phyloP scores from a whole-genome alignment of 2,329 filamentous ascomycete genomes.

The Aspergillus sp. region DNA sequence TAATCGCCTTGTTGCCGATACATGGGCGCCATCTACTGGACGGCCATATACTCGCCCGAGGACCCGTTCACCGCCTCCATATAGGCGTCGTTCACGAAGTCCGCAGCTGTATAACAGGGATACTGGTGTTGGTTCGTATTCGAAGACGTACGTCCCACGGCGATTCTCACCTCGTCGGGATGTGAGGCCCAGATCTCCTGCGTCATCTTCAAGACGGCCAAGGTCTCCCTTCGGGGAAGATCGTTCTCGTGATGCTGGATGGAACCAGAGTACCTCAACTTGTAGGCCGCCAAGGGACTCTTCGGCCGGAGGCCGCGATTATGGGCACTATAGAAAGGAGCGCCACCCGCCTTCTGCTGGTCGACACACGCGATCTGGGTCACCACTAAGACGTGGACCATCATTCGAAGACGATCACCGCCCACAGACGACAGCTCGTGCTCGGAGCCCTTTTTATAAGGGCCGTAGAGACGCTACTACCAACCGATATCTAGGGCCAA shows the following conservation, averaged over 20 bases:
- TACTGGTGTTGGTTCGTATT: slow-evolving; percentile 29
- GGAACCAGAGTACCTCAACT: slow-evolving; percentile 33
- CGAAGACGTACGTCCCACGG: slow-evolving; percentile 38
- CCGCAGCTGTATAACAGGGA: slow-evolving; percentile 40
- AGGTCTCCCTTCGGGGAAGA: slow-evolving; percentile 38
- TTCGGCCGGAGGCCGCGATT: slow-evolving; percentile 35
- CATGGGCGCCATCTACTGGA: slow-evolving; percentile 40
- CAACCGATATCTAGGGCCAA: slow-evolving; percentile 48
- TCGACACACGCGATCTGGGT: slow-evolving; percentile 37
- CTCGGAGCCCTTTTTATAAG: slow-evolving; percentile 55
- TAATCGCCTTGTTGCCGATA: slow-evolving; percentile 38
- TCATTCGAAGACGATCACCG: slow-evolving; percentile 33
- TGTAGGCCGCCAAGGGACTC: slow-evolving; percentile 37
- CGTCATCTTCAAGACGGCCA: slow-evolving; percentile 36
- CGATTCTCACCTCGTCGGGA: slow-evolving; percentile 43
- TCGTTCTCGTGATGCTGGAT: slow-evolving; percentile 30
- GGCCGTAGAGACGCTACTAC: slow-evolving; percentile 49
- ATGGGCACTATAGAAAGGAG: slow-evolving; percentile 35
- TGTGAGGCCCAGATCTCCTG: slow-evolving; percentile 39
- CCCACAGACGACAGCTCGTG: slow-evolving; percentile 45
- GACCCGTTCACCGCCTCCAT: slow-evolving; percentile 43
- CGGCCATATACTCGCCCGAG: slow-evolving; percentile 36
- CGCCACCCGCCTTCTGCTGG: slow-evolving; percentile 28
- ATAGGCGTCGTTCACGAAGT: slow-evolving; percentile 44
- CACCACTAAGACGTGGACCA: slow-evolving; percentile 44